phyloP scores from a whole-genome alignment of 805 yeast genomes.

The Wickerhamiella cacticola region DNA sequence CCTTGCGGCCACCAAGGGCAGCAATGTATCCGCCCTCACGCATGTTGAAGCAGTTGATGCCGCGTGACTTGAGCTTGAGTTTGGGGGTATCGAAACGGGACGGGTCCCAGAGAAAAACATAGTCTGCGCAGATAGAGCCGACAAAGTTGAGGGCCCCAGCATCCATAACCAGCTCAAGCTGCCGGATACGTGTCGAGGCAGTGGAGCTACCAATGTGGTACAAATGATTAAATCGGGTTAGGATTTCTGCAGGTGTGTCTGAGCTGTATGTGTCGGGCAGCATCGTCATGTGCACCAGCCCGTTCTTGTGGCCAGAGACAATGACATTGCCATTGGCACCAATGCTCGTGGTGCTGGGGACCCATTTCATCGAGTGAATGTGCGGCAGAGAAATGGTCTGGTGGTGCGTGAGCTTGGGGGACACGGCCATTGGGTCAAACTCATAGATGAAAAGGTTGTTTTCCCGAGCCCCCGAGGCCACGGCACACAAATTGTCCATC shows the following conservation, averaged over 20 bases:
- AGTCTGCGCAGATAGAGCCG: slow-evolving; percentile 52
- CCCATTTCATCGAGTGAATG: slow-evolving; percentile 38
- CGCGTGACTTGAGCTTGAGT: slow-evolving; percentile 40
- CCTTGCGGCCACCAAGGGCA: slow-evolving; percentile 52
- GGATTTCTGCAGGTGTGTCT: slow-evolving; percentile 50
- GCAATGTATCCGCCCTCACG: slow-evolving; percentile 36
- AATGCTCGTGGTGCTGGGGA: slow-evolving; percentile 26
- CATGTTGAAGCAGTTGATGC: slow-evolving; percentile 40
- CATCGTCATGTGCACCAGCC: slow-evolving; percentile 58
- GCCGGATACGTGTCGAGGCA: slow-evolving; percentile 26
- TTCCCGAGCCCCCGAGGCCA: slow-evolving; percentile 39
- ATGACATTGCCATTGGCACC: slow-evolving; percentile 37
- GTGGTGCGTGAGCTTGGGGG: slow-evolving; percentile 41
- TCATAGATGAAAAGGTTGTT: slow-evolving; percentile 45
- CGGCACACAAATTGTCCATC: slow-evolving; percentile 37
- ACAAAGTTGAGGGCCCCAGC: slow-evolving; percentile 40
- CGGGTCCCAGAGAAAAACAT: slow-evolving; percentile 66
- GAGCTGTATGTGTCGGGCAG: slow-evolving; percentile 45
- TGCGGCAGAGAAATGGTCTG: slow-evolving; percentile 46
- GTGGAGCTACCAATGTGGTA: slow-evolving; percentile 39
- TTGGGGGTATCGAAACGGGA: slow-evolving; percentile 49
- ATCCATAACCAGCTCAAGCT: slow-evolving; percentile 31
- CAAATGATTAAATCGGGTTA: slow-evolving; percentile 67
- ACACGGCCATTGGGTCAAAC: slow-evolving; percentile 28
- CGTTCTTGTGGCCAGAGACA: slow-evolving; percentile 62